Evolutionary conservation across 1,284 basidiomycete genomes (phyloP), one percentile per base, ranked within the genome.

Genomic region (Marasmius tenuissimus): DNA sequence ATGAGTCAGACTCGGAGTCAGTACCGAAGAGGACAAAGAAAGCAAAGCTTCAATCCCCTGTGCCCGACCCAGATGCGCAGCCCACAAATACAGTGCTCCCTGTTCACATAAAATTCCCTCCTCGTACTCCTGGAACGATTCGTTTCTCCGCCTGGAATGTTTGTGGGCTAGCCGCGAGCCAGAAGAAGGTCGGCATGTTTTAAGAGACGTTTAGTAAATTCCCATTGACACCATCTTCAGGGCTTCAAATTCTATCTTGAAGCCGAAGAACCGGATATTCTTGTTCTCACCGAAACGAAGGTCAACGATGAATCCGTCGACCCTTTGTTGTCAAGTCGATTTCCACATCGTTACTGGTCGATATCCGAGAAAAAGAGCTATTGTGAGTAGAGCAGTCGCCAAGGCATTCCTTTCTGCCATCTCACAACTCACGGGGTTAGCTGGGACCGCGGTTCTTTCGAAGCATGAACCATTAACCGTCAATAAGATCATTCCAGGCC

Each of bases 261-360:
- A 67, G 92, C 92, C 1, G 92, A 95, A 69, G 86, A 94, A 69
- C 85, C 92, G 0, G 92, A 95, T 70, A 79, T 95, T 22, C 76
- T 94, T 37, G 82, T 94, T 11, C 74, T 94, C 54, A 92, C 89
- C 0, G 92, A 95, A 75, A 94, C 92, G 16, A 95, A 94, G 80
- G 84, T 90, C 49, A 91, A 91, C 69, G 78, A 89, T 55, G 78
- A 77, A 55, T 86, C 89, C 0, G 79, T 81, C 4, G 86, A 91
- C 67, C 85, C 84, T 2, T 71, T 71, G 12, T 72, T 93, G 39
- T 82, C 76, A 27, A 69, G 73, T 33, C 82, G 83, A 16, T 93
- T 86, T 69, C 87, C 89, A 14, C 75, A 93, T 69, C 81, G 85
- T 27, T 89, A 87, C 66, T 94, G 92, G 92, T 83, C 86, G 5